These are phyloP conservation scores for Plasmodium blacklocki DNA, from an alignment of 169 alveolate species.

Conservation along the genomic window DNA sequence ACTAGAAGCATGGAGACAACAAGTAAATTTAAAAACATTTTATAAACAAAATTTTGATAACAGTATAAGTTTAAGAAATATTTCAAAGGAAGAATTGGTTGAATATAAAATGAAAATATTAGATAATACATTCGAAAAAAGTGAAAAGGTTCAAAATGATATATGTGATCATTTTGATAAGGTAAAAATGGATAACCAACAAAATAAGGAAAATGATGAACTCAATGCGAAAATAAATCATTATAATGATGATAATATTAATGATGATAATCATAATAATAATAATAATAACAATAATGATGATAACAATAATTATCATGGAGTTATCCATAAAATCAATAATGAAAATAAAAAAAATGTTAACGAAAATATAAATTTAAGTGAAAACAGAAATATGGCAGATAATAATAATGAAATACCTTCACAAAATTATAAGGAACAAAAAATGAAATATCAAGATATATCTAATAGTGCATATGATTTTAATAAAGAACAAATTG, in stretches of 20 bases:
- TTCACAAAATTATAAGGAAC: neutral
- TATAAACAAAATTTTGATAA: conserved; percentile 69
- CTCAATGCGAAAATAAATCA: too few relatives aligned
- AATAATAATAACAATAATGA: too few relatives aligned
- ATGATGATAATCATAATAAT: too few relatives aligned
- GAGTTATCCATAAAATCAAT: neutral
- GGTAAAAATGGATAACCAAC: too few relatives aligned
- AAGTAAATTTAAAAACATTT: conserved; percentile 67
- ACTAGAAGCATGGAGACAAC: conserved; percentile 78
- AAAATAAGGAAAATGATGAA: too few relatives aligned
- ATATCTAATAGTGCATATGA: neutral
- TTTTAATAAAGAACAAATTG: neutral
- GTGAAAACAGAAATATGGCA: neutral
- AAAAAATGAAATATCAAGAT: neutral
- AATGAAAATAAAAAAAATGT: neutral
- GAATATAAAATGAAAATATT: conserved; percentile 54
- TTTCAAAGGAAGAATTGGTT: conserved; percentile 62
- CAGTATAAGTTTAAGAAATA: conserved; percentile 63
- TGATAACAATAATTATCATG: too few relatives aligned
- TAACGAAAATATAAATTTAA: neutral
- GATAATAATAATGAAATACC: neutral
- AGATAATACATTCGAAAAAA: neutral
- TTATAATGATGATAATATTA: too few relatives aligned
- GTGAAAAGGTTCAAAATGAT: neutral
- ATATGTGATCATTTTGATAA: neutral